A percentile compares a stretch with the other conserved stretches of the same genome.
Conservation (phyloP, 345 rosid species). For the Gossypium sturtianum region DNA sequence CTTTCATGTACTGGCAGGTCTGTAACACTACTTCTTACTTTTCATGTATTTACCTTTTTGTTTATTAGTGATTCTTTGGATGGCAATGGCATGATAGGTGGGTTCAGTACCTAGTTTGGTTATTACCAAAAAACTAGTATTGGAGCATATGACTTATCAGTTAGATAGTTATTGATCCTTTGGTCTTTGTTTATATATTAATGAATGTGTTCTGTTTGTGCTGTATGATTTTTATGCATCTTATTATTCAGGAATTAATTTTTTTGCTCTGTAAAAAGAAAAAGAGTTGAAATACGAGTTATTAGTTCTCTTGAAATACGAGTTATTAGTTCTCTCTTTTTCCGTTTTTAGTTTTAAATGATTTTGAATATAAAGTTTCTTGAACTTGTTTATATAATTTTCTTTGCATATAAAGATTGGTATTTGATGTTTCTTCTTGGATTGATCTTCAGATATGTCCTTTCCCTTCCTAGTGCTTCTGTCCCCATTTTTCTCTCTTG, state of each 20-base stretch:
- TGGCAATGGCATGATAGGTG: too few relatives aligned
- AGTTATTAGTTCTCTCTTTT: background rate
- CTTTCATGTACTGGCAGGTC: constrained; percentile 99
- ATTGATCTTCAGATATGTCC: background rate
- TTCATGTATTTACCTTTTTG: too few relatives aligned
- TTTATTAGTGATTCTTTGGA: too few relatives aligned
- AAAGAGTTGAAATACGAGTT: too few relatives aligned
- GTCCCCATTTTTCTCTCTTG: too few relatives aligned
- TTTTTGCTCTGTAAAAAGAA: too few relatives aligned
- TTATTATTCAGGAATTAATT: background rate
- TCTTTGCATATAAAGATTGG: background rate
- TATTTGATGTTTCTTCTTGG: background rate
- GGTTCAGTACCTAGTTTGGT: too few relatives aligned
- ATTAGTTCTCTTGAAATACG: background rate
- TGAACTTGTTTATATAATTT: too few relatives aligned
- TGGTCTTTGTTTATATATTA: background rate
- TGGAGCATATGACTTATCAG: background rate
- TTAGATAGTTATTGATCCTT: background rate
- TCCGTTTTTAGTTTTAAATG: too few relatives aligned
- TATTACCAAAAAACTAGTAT: too few relatives aligned
- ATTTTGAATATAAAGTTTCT: too few relatives aligned
- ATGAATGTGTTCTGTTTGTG: background rate
- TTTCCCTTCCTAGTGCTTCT: background rate
- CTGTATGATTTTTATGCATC: background rate
- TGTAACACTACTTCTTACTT: background rate